Evolutionary conservation across 2,329 filamentous ascomycete genomes (phyloP).

Genomic region (Colletotrichum simmondsii): DNA sequence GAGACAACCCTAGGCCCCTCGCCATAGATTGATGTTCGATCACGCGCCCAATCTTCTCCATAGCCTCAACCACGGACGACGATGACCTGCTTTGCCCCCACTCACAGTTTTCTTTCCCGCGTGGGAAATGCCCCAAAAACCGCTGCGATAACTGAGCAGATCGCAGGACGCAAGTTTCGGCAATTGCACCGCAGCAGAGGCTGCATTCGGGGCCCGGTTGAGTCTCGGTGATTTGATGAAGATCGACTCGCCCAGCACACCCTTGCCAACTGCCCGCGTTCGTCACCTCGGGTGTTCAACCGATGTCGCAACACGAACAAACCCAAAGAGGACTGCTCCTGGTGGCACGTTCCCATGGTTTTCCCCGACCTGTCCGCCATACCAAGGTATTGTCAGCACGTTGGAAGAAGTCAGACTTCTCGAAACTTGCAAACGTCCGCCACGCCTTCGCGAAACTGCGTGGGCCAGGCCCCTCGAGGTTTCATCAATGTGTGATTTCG

Average conservation of each 20-base stretch:
- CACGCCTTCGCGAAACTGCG: neutral
- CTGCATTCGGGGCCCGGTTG: neutral
- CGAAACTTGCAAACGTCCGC: neutral
- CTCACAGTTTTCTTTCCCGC: neutral
- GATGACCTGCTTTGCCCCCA: constrained; percentile 1
- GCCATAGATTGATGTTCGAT: constrained; percentile 1
- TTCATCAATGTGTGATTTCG: constrained; percentile 10
- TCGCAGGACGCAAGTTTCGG: neutral
- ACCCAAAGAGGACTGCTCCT: neutral
- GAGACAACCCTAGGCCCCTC: constrained; percentile 30
- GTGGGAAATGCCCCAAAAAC: neutral
- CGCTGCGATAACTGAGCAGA: constrained; percentile 7
- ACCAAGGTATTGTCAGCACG: neutral
- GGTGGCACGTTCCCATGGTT: neutral
- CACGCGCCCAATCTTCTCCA: constrained; percentile 4
- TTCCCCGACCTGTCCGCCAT: neutral
- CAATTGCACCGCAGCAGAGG: neutral
- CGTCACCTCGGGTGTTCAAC: constrained; percentile 23
- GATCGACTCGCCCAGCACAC: constrained; percentile 9
- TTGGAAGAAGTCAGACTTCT: neutral
- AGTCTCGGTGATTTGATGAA: neutral
- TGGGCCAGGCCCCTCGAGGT: constrained; percentile 1
- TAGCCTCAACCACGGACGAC: constrained; percentile 16
- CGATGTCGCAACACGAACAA: constrained; percentile 20
- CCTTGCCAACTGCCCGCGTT: constrained; percentile 6